These are phyloP conservation scores for Botryotinia globosa DNA, from an alignment of 2,329 filamentous ascomycete species.

Conservation along the genomic window DNA sequence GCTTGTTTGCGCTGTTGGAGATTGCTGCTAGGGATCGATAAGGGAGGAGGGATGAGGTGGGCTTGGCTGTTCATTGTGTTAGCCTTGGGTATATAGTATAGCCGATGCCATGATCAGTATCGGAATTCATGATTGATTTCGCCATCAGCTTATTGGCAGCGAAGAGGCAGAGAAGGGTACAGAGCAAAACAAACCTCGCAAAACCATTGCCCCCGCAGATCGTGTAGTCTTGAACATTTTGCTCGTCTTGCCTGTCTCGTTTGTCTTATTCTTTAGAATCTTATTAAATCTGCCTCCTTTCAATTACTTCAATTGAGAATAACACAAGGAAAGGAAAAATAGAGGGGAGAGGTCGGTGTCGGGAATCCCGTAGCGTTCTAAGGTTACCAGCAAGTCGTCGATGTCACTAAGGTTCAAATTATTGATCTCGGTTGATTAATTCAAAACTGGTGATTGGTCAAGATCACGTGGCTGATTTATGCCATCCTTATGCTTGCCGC, in stretches of 20 bases:
- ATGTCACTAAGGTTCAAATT: slow-evolving; percentile 14
- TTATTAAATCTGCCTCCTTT: neutral
- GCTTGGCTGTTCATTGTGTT: neutral
- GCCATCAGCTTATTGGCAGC: neutral
- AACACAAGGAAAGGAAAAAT: neutral
- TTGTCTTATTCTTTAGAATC: neutral
- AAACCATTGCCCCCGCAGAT: slow-evolving; percentile 43
- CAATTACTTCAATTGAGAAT: neutral
- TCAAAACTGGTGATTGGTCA: slow-evolving; percentile 17
- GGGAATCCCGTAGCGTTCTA: slow-evolving; percentile 1
- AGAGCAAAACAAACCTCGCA: slow-evolving; percentile 40
- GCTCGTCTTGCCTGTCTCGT: slow-evolving; percentile 19
- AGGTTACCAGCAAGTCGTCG: slow-evolving; percentile 11
- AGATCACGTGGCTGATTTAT: slow-evolving; percentile 9
- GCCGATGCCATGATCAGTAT: neutral
- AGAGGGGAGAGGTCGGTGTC: neutral
- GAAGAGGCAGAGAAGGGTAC: neutral
- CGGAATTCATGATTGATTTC: neutral
- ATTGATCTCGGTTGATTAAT: slow-evolving; percentile 22
- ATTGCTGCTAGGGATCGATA: slow-evolving; percentile 40
- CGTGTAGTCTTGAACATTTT: slow-evolving; percentile 44
- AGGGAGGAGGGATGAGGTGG: neutral
- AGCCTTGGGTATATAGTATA: neutral
- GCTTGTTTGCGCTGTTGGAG: slow-evolving; percentile 62
- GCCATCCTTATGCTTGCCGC: neutral